A percentile compares a stretch with the other conserved stretches of the same genome.
phyloP scores from a whole-genome alignment of 208 protist species.

The Leishmania tarentolae region DNA sequence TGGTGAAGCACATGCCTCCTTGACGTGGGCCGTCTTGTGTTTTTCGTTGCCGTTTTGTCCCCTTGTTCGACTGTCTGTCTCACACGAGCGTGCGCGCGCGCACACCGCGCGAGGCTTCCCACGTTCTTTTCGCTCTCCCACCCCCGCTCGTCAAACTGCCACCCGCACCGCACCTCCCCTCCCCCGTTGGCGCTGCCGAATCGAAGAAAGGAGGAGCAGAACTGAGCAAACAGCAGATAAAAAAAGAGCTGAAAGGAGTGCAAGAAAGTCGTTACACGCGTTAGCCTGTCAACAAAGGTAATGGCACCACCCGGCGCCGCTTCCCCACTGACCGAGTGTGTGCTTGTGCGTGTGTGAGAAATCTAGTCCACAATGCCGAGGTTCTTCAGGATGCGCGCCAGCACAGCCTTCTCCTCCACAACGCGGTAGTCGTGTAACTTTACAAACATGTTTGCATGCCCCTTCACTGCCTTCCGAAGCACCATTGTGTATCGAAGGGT shows the following conservation, averaged over 20 bases:
- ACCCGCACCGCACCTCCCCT: neutral
- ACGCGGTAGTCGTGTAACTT: slow-evolving; percentile 75
- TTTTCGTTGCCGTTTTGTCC: neutral
- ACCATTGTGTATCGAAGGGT: slow-evolving; percentile 87
- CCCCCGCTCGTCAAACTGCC: neutral
- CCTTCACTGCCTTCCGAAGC: slow-evolving; percentile 86
- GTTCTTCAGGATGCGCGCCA: slow-evolving; percentile 80
- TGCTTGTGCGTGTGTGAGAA: neutral
- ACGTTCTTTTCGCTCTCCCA: neutral
- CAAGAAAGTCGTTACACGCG: neutral
- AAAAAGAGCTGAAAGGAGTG: neutral
- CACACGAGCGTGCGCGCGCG: neutral
- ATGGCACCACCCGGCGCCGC: neutral
- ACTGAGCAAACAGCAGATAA: neutral
- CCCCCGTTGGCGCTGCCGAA: neutral
- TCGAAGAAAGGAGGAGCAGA: neutral
- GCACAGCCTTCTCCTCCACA: slow-evolving; percentile 77
- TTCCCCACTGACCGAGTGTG: neutral
- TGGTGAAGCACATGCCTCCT: neutral
- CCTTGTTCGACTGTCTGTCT: neutral
- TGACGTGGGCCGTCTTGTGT: neutral
- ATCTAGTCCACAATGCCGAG: slow-evolving; percentile 62
- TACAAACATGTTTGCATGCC: slow-evolving; percentile 81
- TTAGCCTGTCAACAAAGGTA: neutral
- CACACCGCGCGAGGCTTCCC: neutral